Base-by-base conservation (phyloP, 2,329 filamentous ascomycete species). In the Huntiella decipiens region DNA sequence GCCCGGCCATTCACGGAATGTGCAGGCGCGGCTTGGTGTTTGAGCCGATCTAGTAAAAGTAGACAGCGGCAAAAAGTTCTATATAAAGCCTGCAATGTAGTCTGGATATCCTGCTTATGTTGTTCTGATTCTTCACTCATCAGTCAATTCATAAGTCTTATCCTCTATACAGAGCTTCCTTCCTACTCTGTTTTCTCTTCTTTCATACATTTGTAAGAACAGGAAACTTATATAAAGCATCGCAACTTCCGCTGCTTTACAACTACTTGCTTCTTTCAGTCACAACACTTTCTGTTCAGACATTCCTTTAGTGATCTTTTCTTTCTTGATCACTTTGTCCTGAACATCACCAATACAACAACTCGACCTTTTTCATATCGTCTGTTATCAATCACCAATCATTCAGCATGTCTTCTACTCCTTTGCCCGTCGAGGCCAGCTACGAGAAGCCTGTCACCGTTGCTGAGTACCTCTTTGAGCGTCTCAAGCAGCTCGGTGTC, bases 401-500 rank as follows among this genome's bases (percentile, higher is more conserved):
- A 6, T 22, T 7, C 11, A 32, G 10, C 28, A 43, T 43, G 40
- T 43, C 40, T 43, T 31, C 28, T 12, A 34, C 40, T 43, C 40
- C 40, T 13, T 16, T 31, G 12, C 31, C 35, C 15, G 39, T 44
- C 33, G 44, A 50, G n/a, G 44, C 42, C 13, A 38, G 34, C 50
- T 62, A 73, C 13, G 59, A 62, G 52, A 61, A 66, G 57, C 70
- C 70, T 35, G 56, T 73, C 22, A 71, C 78, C 50, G 71, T 81
- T 44, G 74, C 74, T 47, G 72, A 80, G 56, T 82, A 82, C 54
- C 68, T 82, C 54, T 81, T 80, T 57, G 69, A 64, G 39, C 66
- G 79, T 46, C 66, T 82, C 11, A 64, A 71, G 52, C 69, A 82
- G 56, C 60, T 81, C 33, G 77, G 77, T 28, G 68, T 81, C 31